Base-by-base conservation (phyloP, 352 stramenopile genomes). In the Globisporangium alternatum region DNA sequence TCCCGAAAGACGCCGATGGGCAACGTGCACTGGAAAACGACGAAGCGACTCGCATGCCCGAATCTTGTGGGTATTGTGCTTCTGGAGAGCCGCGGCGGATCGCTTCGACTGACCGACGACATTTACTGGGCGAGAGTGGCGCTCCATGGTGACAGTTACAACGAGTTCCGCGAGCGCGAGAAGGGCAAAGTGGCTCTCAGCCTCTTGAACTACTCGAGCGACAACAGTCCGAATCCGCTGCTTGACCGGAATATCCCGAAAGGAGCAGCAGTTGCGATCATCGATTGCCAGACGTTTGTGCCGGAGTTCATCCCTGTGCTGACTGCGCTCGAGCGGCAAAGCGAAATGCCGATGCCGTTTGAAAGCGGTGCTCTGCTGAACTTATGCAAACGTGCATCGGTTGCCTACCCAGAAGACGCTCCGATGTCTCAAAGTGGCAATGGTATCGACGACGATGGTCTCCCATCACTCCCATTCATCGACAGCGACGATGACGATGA, bases 241-340 rank as follows among this genome's bases (percentile, higher is more conserved):
- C 45, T 88, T 44, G 47, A 55, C 1, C 75, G 81, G 30, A 81
- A 76, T 43, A 74, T 93, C 6, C 68, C 70, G 48, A 72, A 76
- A 55, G 86, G 83, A 13, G 61, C 78, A 30, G 64, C 72, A 31
- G 69, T 97, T 44, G 87, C 80, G 10, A 88, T 97, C 51, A 91
- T 97, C 66, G 87, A 97, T 60, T 96, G 86, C 48, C 81, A 90
- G 65, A 88, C 84, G 8, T 97, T 97, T 67, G 86, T 93, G 1
- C 87, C 87, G 0, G 89, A 97, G 69, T 97, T 92, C 44, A 79
- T 97, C 28, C 87, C 88, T 4, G 88, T 96, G 8, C 62, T 96
- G 28, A 87, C 87, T 64, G 85, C 87, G 0, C 59, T 95, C n/a
- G 83, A 95, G 60, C 75, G 76, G 13, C 87, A 96, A 56, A 74